Base-by-base conservation (phyloP, 768 basidiomycete species). In the Kwoniella dendrophila region DNA sequence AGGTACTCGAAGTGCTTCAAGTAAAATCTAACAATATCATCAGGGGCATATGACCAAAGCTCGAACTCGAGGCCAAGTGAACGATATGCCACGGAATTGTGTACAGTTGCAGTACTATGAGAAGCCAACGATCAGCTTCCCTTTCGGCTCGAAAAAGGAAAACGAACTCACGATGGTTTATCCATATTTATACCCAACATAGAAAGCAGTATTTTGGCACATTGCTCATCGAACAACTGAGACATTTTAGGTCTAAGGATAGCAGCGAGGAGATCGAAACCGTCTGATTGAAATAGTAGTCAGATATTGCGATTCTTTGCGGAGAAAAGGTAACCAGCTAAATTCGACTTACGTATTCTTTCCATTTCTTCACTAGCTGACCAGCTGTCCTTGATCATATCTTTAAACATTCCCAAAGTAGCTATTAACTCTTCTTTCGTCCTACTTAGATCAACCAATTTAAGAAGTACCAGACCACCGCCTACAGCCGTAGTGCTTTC, bases 291-390 rank as follows among this genome's bases (percentile, higher is more conserved):
- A 43, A 18, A 2, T 16, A 47, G 2, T 26, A 1, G 20, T 60
- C 54, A 64, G 41, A 4, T 52, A 20, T 8, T 55, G 36, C 10
- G 22, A 16, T 26, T 26, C 6, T 26, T 30, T 27, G 5, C 24
- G 1, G 27, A 16, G 5, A 1, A 16, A 24, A 44, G 41, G 48
- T 20, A 18, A 29, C 29, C n/a, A 59, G 16, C n/a, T 64, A 18
- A 43, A 20, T 32, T 8, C 29, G 8, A 82, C 88, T 71, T 69
- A 92, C 92, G 86, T 56, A 92, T 80, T 33, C 88, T 83, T 73
- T 95, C 93, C 88, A 94, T 92, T 68, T 96, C 94, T 73, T 94
- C 93, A 34, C 90, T 93, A 71, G 91, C 92, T 70, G 90, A 86
- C 94, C 94, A 97, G 69, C 86, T 90, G 67, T 89, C 87, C 66